Percentiles rank a stretch among this genome's conserved stretches.
Evolutionary conservation across 2,329 filamentous ascomycete species (phyloP).

Genomic region (Colletotrichum eleusines): DNA sequence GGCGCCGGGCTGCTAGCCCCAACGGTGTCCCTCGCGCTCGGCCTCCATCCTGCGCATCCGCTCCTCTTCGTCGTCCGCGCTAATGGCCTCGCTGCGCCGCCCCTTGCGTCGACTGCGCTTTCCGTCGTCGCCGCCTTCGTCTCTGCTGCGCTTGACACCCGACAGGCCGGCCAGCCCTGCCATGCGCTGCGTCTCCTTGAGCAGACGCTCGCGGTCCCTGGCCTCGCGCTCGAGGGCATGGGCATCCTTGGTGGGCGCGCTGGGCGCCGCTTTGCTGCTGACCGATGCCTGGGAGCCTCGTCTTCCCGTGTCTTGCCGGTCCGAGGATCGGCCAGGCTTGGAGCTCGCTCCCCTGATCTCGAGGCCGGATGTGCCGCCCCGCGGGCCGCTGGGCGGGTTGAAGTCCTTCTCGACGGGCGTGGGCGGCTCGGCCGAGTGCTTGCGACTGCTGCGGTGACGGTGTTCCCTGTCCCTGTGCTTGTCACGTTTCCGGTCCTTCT

Average conservation of each 20-base stretch:
- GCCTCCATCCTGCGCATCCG: constrained; percentile 68
- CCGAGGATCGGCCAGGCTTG: constrained; percentile 43
- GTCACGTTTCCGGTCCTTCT: constrained; percentile 54
- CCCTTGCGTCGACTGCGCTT: constrained; percentile 60
- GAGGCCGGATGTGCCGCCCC: constrained; percentile 46
- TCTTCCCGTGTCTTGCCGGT: constrained; percentile 48
- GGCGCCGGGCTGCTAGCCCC: constrained; percentile 52
- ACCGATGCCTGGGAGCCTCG: constrained; percentile 53
- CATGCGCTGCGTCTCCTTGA: constrained; percentile 77
- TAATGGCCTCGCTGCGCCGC: constrained; percentile 62
- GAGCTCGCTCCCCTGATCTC: constrained; percentile 54
- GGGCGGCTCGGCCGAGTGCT: constrained; percentile 46
- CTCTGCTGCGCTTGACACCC: constrained; percentile 64
- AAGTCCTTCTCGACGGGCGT: constrained; percentile 55
- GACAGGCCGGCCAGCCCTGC: constrained; percentile 63
- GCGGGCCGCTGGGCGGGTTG: constrained; percentile 58
- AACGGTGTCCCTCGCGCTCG: constrained; percentile 68
- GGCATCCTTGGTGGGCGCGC: constrained; percentile 60
- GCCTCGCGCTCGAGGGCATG: constrained; percentile 78
- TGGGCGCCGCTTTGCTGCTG: constrained; percentile 43
- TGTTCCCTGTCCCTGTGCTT: constrained; percentile 54
- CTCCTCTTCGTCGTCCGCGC: constrained; percentile 63
- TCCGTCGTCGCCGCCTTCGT: constrained; percentile 51
- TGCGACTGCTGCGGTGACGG: constrained; percentile 53
- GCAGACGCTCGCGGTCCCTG: constrained; percentile 72